Percentiles rank a stretch among this genome's conserved stretches.
These are phyloP conservation scores for Choiromyces venosus DNA, from an alignment of 495 filamentous ascomycete genomes.

Conservation along the genomic window DNA sequence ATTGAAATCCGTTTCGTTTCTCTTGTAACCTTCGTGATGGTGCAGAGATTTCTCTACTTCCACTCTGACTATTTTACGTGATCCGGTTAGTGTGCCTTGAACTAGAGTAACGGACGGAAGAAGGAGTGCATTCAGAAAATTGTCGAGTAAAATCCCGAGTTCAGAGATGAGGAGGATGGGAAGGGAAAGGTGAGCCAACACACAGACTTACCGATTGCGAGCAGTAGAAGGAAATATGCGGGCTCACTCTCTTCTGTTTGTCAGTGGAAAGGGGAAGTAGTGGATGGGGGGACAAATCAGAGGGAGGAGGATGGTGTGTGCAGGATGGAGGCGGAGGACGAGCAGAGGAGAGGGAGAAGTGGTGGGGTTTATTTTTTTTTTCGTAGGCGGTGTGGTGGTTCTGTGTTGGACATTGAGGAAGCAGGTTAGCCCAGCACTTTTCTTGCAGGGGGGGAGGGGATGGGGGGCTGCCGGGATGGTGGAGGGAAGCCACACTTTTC, in stretches of 20 bases:
- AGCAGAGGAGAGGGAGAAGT: conserved; percentile 24
- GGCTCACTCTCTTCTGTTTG: conserved; percentile 5
- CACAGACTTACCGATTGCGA: conserved; percentile 31
- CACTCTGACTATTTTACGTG: not conserved
- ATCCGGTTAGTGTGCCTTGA: not conserved
- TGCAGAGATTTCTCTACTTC: not conserved
- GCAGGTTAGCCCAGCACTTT: not conserved
- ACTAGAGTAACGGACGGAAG: not conserved
- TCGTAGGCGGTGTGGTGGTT: conserved; percentile 23
- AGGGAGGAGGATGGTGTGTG: conserved; percentile 19
- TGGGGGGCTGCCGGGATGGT: conserved; percentile 25
- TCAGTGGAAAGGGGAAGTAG: conserved; percentile 13
- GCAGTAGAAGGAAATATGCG: conserved; percentile 33
- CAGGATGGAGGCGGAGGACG: conserved; percentile 12
- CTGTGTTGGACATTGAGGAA: conserved; percentile 16
- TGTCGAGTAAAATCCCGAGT: conserved; percentile 26
- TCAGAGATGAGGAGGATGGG: conserved; percentile 27
- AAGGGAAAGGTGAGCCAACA: conserved; percentile 24
- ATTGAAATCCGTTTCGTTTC: conserved; percentile 11
- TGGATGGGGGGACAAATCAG: conserved; percentile 1
- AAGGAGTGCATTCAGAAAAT: not conserved
- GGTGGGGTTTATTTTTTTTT: conserved; percentile 29
- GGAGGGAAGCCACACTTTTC: conserved; percentile 11
- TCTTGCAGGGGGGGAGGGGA: conserved; percentile 6
- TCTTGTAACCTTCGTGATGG: conserved; percentile 12